A percentile compares a stretch with the other conserved stretches of the same genome.
Evolutionary conservation across 169 alveolate species (phyloP).

Genomic region (Plasmodium ovale): DNA sequence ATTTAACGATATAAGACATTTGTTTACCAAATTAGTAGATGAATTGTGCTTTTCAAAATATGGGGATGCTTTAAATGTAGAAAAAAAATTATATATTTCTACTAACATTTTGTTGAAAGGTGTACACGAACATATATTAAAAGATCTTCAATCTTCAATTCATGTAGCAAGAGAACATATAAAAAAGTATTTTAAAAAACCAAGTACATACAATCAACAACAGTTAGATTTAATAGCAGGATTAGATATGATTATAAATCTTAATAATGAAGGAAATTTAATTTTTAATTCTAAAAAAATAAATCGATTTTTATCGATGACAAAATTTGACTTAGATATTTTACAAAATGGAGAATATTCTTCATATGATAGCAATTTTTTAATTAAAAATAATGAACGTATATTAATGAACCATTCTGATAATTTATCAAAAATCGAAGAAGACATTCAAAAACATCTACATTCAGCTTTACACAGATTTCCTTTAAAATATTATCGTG

Average conservation of each 20-base stretch:
- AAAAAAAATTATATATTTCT: conserved; percentile 10
- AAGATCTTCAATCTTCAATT: background rate
- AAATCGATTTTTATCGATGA: background rate
- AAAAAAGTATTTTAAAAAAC: background rate
- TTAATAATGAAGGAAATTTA: conserved; percentile 13
- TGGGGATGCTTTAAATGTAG: background rate
- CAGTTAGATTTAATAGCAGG: conserved; percentile 10
- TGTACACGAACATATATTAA: background rate
- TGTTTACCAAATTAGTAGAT: conserved; percentile 12
- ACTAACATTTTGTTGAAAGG: background rate
- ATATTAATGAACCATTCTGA: background rate
- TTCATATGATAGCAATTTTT: background rate
- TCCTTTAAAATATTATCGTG: conserved; percentile 12
- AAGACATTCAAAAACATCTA: background rate
- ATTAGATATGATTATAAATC: background rate
- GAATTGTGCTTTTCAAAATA: conserved; percentile 10
- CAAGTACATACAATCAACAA: conserved; percentile 1
- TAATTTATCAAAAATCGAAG: conserved; percentile 7
- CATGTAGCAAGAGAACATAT: background rate
- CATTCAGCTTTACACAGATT: conserved; percentile 13
- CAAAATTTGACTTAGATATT: conserved; percentile 13
- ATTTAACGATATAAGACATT: background rate
- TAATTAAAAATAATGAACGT: conserved; percentile 5
- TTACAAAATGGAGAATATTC: background rate
- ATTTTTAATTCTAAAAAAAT: background rate